Base-by-base conservation (phyloP, 1,139 yeast genomes). In the Blastobotrys apis region DNA sequence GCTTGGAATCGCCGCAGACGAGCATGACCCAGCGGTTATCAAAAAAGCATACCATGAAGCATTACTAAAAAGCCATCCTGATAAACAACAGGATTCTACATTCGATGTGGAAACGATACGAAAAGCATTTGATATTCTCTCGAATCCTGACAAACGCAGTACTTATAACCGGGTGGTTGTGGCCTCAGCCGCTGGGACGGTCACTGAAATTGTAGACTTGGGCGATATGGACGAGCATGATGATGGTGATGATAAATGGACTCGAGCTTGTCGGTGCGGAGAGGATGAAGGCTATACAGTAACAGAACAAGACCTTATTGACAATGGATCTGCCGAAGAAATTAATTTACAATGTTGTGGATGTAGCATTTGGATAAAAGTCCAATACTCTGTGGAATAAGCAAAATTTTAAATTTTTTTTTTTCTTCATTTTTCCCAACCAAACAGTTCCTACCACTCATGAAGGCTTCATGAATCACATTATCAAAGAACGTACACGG, bases 351-450 rank as follows among this genome's bases (percentile, higher is more conserved):
- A 88, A 56, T 88, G 97, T 59, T 63, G 68, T 10, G 80, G 85
- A 31, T 88, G 97, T 59, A 84, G 94, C 60, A 63, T 87, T 22
- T 88, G 96, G 95, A 66, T 88, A 13, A 78, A 79, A 43, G 88
- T 88, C 1, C 74, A 72, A 50, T 84, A 82, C 58, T 77, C 73
- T 49, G 83, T 55, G 5, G 63, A 50, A 26, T 56, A 53, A 32
- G 13, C 8, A 29, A 23, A 23, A 23, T 23, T 23, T 23, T 23
- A 13, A 12, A 29, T n/a, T n/a, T n/a, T n/a, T n/a, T 6, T 23
- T 23, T 23, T 23, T 10, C 26, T 23, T 23, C 26, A 23, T 23
- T 10, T 6, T 23, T 10, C 26, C n/a, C n/a, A n/a, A n/a, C n/a
- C n/a, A n/a, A n/a, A n/a, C n/a, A n/a, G n/a, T n/a, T n/a, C n/a